Evolutionary conservation across 1,284 basidiomycete species (phyloP).

Genomic region (Boletus semigastroideus): DNA sequence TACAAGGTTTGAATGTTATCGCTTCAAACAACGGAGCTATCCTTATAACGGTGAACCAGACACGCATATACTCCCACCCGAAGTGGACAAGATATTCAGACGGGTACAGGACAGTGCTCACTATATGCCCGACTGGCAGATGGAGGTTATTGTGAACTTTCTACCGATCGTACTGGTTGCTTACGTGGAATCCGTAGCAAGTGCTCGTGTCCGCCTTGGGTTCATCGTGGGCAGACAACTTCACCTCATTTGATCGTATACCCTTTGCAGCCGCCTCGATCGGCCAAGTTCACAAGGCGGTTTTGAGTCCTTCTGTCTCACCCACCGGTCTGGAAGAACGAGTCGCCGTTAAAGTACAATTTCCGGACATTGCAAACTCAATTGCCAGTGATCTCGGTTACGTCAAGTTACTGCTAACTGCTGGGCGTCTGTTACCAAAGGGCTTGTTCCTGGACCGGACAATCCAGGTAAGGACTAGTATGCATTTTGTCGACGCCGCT

Average conservation of each 20-base stretch:
- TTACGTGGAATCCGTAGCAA: slow-evolving; percentile 48
- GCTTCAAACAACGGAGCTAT: background rate
- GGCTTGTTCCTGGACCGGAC: slow-evolving; percentile 91
- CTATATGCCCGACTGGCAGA: slow-evolving; percentile 98
- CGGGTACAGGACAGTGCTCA: slow-evolving; percentile 95
- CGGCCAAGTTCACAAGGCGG: slow-evolving; percentile 90
- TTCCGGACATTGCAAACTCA: slow-evolving; percentile 86
- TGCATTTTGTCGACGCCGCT: no score
- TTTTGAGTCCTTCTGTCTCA: slow-evolving; percentile 50
- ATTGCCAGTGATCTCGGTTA: slow-evolving; percentile 90
- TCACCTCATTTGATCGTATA: slow-evolving; percentile 77
- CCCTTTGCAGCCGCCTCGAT: slow-evolving; percentile 98
- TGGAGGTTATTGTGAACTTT: slow-evolving; percentile 63
- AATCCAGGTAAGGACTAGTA: slow-evolving; percentile 51
- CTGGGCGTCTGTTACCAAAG: slow-evolving; percentile 78
- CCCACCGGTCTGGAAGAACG: slow-evolving; percentile 53
- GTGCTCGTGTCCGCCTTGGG: slow-evolving; percentile 80
- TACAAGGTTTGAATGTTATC: slow-evolving; percentile 68
- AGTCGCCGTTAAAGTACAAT: slow-evolving; percentile 96
- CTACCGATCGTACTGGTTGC: background rate
- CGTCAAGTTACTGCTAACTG: slow-evolving; percentile 80
- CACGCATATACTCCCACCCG: slow-evolving; percentile 84
- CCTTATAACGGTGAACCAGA: slow-evolving; percentile 45
- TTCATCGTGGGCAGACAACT: slow-evolving; percentile 70
- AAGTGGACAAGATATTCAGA: slow-evolving; percentile 87